Conservation (phyloP, 495 filamentous ascomycete species). For the Xylaria longipes region DNA sequence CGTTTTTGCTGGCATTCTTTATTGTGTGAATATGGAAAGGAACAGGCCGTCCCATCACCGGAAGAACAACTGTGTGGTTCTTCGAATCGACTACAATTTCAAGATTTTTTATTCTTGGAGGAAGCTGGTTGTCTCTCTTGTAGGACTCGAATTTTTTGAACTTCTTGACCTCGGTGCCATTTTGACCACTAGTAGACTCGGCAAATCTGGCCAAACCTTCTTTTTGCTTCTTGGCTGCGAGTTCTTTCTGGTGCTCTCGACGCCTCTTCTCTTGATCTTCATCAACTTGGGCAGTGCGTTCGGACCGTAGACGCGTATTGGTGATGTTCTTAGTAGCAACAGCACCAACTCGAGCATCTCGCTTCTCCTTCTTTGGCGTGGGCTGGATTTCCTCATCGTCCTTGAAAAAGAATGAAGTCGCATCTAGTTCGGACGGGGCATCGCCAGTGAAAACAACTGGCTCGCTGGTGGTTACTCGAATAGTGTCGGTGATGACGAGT, state of each 20-base stretch:
- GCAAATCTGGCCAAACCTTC: conserved; percentile 85
- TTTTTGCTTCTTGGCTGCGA: conserved; percentile 85
- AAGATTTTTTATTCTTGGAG: conserved; percentile 78
- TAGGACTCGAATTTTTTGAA: conserved; percentile 99
- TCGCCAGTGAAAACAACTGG: conserved; percentile 91
- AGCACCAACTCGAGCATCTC: conserved; percentile 79
- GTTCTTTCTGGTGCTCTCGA: conserved; percentile 90
- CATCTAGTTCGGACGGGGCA: conserved; percentile 86
- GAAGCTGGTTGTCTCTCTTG: conserved; percentile 96
- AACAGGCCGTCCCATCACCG: conserved; percentile 96
- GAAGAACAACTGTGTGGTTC: conserved; percentile 86
- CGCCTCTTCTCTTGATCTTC: conserved; percentile 89
- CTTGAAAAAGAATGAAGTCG: conserved; percentile 96
- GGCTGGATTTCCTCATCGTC: conserved; percentile 78
- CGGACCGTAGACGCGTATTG: conserved; percentile 89
- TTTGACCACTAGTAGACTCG: conserved; percentile 78
- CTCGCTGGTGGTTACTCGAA: conserved; percentile 80
- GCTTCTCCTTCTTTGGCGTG: conserved; percentile 77
- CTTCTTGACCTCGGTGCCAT: conserved; percentile 91
- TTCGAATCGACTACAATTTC: conserved; percentile 89
- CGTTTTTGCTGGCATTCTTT: conserved; percentile 95
- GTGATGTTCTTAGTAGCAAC: conserved; percentile 91
- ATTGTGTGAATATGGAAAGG: conserved; percentile 99
- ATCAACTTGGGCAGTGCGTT: conserved; percentile 81
- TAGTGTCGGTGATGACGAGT: conserved; percentile 88